Evolutionary conservation across 306 rosid species (phyloP), one percentile per base, ranked within the genome.

Genomic region (Urtica urens): DNA sequence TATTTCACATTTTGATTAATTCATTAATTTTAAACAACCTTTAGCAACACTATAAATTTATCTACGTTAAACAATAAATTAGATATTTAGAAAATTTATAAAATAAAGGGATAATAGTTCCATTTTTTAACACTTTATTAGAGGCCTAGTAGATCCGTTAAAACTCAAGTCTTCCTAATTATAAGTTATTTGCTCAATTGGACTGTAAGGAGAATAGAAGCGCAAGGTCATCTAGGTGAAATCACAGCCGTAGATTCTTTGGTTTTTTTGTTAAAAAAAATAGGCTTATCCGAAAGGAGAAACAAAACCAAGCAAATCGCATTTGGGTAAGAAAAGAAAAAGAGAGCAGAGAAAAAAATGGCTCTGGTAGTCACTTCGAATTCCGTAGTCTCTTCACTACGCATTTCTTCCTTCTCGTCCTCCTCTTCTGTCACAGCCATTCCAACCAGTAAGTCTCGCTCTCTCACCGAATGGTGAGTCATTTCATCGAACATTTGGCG

Each of bases 281-380:
- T 10, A 35, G 26, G 42, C 64, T 65, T 57, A 65, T 57, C 59
- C 71, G 16, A 26, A 46, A 54, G 4, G 3, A 23, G 3, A 7
- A 13, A 19, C 37, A 26, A 57, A 33, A 51, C 64, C 59, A 57
- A 43, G 41, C 55, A 42, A 50, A 57, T 25, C 6, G 23, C 41
- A 19, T 42, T 17, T 20, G 34, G 7, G 15, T 24, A 23, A 43
- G 25, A 15, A 13, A 13, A 14, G 12, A 16, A 10, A 39, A 4
- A 15, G 11, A 16, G 14, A 1, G 17, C 2, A 50, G 40, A 10
- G 28, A 24, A 29, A 60, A 33, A 3, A 79, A n/a, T 88, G 95
- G 78, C 80, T 55, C 67, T 66, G 34, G 64, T 80, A 33, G 70
- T 74, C 57, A 67, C 66, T 61, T 68, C 60, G 65, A 73, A 72